Percentiles rank a stretch among this genome's conserved stretches.
Conservation (phyloP, 2,329 filamentous ascomycete species). For the Lomentospora prolificans region DNA sequence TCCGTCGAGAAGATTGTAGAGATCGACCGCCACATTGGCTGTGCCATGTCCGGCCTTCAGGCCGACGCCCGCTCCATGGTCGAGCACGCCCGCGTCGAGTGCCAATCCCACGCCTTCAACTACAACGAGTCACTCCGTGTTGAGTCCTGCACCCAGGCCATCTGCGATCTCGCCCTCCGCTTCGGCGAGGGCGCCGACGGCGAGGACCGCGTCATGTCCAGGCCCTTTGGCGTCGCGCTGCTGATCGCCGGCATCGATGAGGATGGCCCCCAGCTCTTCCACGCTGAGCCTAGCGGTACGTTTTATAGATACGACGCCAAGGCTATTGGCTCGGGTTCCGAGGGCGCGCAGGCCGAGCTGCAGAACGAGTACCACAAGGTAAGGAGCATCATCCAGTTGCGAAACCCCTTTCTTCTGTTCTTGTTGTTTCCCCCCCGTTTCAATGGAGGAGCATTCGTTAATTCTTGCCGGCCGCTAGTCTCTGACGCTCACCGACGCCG, state of each 20-base stretch:
- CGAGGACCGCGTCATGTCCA: constrained; percentile 96
- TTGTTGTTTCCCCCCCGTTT: neutral
- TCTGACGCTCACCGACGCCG: constrained; percentile 82
- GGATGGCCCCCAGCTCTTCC: constrained; percentile 93
- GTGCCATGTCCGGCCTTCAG: constrained; percentile 96
- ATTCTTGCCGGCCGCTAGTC: constrained; percentile 41
- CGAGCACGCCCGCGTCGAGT: constrained; percentile 95
- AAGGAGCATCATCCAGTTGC: constrained; percentile 11
- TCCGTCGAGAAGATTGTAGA: constrained; percentile 99
- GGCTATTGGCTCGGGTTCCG: constrained; percentile 93
- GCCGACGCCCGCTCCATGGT: constrained; percentile 96
- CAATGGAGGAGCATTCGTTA: constrained; percentile 3
- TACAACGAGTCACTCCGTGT: constrained; percentile 92
- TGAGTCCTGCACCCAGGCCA: constrained; percentile 97
- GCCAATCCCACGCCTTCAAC: constrained; percentile 95
- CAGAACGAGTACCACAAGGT: constrained; percentile 98
- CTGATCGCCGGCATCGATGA: constrained; percentile 96
- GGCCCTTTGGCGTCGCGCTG: constrained; percentile 92
- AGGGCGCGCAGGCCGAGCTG: constrained; percentile 93
- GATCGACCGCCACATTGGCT: constrained; percentile 97
- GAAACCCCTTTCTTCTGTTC: neutral
- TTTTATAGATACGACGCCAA: constrained; percentile 99
- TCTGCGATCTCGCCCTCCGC: constrained; percentile 90
- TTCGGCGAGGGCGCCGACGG: constrained; percentile 97
- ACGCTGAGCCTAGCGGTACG: constrained; percentile 93